Evolutionary conservation across 2,329 filamentous ascomycete genomes (phyloP), one percentile per base, ranked within the genome.

Genomic region (Aspergillus fumigatiaffinis): DNA sequence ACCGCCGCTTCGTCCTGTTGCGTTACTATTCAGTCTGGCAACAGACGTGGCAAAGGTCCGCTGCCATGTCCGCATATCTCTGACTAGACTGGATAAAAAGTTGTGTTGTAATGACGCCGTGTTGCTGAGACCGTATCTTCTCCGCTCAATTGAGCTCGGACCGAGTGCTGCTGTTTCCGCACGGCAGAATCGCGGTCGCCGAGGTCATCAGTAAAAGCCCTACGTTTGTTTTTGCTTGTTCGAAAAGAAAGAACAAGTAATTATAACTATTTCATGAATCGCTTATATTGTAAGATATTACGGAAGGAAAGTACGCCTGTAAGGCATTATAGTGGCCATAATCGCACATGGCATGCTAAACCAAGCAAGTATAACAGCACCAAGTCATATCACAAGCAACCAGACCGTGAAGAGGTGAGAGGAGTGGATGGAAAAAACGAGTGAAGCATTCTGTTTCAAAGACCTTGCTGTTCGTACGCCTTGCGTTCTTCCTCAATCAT

Each of bases 401-500:
- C 9, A 44, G 20, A 47, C 2, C 14, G 44, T 23, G 44, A 23
- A 23, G 44, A 47, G 21, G 4, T 47, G 21, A 47, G n/a, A 20
- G 52, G 53, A 49, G 41, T 55, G 47, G 51, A 32, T 50, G 32
- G 55, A 23, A 21, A 25, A 51, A 51, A 49, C 28, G 44, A 52
- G 4, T 35, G 32, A 52, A n/a, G 46, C 29, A 41, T 32, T 17
- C 42, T 38, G 64, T 46, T 51, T 51, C 28, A 47, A 50, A 32
- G 58, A 55, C 56, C 49, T 25, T 65, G 68, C 49, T 72, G 64
- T 35, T 71, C 69, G 64, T 77, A 79, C 3, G 67, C 75, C 55
- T 72, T 74, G 47, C 75, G 71, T 57, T 80, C 78, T 57, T 80
- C 78, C 58, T 80, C 78, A 60, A 81, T 79, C 73, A 80, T 78